Evolutionary conservation across 768 basidiomycete genomes (phyloP), one percentile per base, ranked within the genome.

Genomic region (Pilatotrama ljubarskyi): DNA sequence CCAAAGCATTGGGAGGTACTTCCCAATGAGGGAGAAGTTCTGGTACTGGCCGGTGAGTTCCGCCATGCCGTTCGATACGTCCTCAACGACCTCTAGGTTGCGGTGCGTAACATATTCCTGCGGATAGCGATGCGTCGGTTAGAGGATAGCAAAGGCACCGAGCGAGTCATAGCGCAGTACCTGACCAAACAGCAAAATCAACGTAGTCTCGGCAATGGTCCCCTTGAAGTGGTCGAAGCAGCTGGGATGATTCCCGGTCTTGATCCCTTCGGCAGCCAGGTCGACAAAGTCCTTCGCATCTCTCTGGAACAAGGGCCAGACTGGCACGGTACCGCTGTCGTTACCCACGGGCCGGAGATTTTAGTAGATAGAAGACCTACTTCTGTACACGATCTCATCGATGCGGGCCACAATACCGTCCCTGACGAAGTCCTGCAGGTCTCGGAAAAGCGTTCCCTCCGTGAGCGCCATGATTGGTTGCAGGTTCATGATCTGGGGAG

Each of bases 181-280:
- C 66, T 73, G 65, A 4, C 72, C 74, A 18, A 75, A 65, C 7
- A 70, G 68, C 14, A 73, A 59, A 13, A 68, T 62, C 13, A 72
- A 58, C 65, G 74, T 75, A 3, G 70, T 70, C 46, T 75, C 70
- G 7, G 72, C 69, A 26, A 74, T 72, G 25, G 66, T 71, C 17
- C 62, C 57, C 47, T 70, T 69, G 6, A 69, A 64, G 42, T 73
- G 66, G n/a, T 65, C 61, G 43, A 73, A 72, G 64, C 71, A 66
- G 55, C 70, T 68, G 4, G 61, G 64, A 17, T 55, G 55, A 13
- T 35, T 20, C 53, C 66, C 40, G 43, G 42, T 25, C 52, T 54
- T 32, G 24, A 41, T 36, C 15, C 53, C 58, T 25, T 58, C 38
- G 14, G 59, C 38, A 42, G 62, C 61, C 14, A 58, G 50, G 5